Percentiles rank a stretch among this genome's conserved stretches.
phyloP scores from a whole-genome alignment of 2,329 filamentous ascomycete species.

The Alternaria metachromatica region DNA sequence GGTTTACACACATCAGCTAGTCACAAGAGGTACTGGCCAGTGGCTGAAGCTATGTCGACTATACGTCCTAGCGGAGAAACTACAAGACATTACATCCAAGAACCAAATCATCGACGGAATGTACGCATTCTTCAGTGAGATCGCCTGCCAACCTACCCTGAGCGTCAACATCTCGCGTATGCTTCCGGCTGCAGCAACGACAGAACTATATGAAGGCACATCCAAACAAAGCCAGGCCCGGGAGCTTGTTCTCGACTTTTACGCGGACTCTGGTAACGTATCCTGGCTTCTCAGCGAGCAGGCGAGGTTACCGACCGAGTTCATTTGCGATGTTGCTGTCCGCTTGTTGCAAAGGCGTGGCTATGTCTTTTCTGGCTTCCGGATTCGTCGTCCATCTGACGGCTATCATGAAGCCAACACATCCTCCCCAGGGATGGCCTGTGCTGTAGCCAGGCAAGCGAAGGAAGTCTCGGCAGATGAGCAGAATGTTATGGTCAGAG shows the following conservation, averaged over 20 bases:
- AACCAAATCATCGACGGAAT: not conserved
- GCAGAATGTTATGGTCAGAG: too few species aligned
- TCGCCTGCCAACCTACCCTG: not conserved
- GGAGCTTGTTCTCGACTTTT: not conserved
- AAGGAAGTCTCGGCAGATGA: too few species aligned
- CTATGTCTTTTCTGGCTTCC: too few species aligned
- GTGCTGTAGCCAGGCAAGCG: too few species aligned
- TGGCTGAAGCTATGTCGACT: not conserved
- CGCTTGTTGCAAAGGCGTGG: too few species aligned
- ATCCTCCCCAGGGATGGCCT: too few species aligned
- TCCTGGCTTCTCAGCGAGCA: too few species aligned
- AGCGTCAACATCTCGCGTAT: too few species aligned
- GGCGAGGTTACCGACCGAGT: too few species aligned
- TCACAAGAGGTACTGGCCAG: rapidly evolving
- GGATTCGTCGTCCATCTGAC: too few species aligned
- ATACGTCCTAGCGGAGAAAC: not conserved
- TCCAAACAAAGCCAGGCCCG: not conserved
- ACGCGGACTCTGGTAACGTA: not conserved
- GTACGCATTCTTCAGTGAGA: rapidly evolving
- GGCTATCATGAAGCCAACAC: too few species aligned
- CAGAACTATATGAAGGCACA: not conserved
- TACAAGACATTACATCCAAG: not conserved
- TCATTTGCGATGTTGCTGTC: too few species aligned
- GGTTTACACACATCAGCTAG: not conserved
- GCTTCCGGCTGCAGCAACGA: not conserved